Evolutionary conservation across 2,329 filamentous ascomycete species (phyloP).

Genomic region (Paracorniculantispora psalliotae): DNA sequence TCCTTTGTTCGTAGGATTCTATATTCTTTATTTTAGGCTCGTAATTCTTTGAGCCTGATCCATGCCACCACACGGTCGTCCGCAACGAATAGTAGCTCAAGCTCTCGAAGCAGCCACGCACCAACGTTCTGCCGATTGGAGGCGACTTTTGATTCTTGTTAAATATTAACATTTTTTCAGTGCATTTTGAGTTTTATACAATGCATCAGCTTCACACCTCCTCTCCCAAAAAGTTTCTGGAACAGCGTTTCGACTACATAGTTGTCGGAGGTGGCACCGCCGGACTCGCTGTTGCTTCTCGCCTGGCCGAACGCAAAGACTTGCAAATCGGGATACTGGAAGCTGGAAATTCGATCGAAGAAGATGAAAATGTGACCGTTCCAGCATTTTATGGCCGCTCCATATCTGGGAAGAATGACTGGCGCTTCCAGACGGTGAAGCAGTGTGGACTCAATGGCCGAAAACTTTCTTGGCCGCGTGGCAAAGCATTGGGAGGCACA

Average conservation of each 20-base stretch:
- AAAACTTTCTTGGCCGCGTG: conserved; percentile 36
- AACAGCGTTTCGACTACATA: conserved; percentile 29
- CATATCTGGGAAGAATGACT: conserved; percentile 35
- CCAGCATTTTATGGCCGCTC: conserved; percentile 33
- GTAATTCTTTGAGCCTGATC: no score
- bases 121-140: no score
- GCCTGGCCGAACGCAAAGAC: conserved; percentile 36
- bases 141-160: no score
- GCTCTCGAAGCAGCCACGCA: no score
- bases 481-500: conserved; percentile 57
- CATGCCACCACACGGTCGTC: no score
- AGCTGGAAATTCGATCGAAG: conserved; percentile 25
- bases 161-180: no score
- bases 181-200: no score
- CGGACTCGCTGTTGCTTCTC: conserved; percentile 45
- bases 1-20: no score
- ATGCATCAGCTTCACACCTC: not conserved
- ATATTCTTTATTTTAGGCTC: no score
- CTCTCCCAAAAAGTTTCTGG: conserved; percentile 17
- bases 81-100: no score
- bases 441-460: conserved; percentile 36
- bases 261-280: conserved; percentile 51
- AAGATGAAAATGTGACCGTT: conserved; percentile 29
- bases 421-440: conserved; percentile 35
- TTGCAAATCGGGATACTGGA: conserved; percentile 29